Conservation (phyloP, 2,329 filamentous ascomycete genomes). For the Didymella keratinophila region DNA sequence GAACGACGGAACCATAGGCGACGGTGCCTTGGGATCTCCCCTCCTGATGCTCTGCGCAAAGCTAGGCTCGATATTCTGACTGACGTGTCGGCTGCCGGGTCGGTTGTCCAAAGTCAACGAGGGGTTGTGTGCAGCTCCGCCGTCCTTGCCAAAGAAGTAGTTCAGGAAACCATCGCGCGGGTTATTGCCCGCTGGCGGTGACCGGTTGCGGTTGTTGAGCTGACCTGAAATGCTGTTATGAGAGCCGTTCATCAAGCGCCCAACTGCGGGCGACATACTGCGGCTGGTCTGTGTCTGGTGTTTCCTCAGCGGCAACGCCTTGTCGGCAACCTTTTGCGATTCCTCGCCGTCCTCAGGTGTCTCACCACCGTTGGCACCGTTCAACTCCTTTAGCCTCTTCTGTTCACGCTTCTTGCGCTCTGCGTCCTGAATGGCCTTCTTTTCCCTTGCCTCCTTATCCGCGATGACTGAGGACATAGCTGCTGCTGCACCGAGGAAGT, state of each 20-base stretch:
- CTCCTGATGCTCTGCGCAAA: constrained; percentile 84
- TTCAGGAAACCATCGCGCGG: constrained; percentile 92
- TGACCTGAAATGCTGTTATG: constrained; percentile 66
- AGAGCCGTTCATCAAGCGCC: constrained; percentile 68
- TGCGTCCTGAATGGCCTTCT: constrained; percentile 79
- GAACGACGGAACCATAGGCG: constrained; percentile 39
- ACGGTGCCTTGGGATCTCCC: constrained; percentile 64
- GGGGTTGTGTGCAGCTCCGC: constrained; percentile 58
- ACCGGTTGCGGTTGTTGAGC: constrained; percentile 69
- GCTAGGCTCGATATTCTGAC: constrained; percentile 79
- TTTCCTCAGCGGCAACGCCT: constrained; percentile 66
- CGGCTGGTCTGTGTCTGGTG: constrained; percentile 68
- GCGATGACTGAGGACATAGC: constrained; percentile 97
- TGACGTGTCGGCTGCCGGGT: constrained; percentile 71
- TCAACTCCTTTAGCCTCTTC: constrained; percentile 82
- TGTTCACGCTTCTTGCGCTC: constrained; percentile 87
- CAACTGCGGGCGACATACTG: constrained; percentile 83
- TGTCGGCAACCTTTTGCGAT: constrained; percentile 61
- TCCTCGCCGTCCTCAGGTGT: constrained; percentile 71
- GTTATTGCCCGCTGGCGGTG: constrained; percentile 66
- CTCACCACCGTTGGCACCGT: constrained; percentile 64
- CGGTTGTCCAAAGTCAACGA: constrained; percentile 52
- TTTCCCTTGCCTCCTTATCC: constrained; percentile 93
- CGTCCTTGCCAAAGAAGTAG: constrained; percentile 99
- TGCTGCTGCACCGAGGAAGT: constrained; percentile 94